Percentiles rank a stretch among this genome's conserved stretches.
These are phyloP conservation scores for Cercospora canescens DNA, from an alignment of 2,329 filamentous ascomycete genomes.

Conservation along the genomic window DNA sequence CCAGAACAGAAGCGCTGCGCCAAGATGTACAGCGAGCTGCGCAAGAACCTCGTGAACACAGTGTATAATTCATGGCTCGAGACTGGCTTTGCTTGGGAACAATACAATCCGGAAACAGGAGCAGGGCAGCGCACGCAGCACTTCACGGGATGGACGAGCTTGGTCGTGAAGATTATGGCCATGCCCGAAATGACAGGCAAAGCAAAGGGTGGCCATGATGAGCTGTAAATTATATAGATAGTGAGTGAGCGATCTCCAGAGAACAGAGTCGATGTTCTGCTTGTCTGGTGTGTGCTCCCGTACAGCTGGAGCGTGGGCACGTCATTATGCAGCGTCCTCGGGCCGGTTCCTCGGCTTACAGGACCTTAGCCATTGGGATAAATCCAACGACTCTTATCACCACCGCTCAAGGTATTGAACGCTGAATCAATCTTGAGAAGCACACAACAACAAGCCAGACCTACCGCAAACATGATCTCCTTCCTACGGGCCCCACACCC, in stretches of 20 bases:
- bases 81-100: conserved; percentile 97
- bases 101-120: conserved; percentile 93
- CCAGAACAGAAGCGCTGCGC: conserved; percentile 68
- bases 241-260: background rate
- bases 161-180: conserved; percentile 95
- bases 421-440: background rate
- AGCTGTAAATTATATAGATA: conserved; percentile 41
- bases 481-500: conserved; percentile 24
- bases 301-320: background rate
- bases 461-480: conserved; percentile 13
- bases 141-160: conserved; percentile 98
- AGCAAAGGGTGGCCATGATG: conserved; percentile 43
- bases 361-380: background rate
- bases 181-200: conserved; percentile 69
- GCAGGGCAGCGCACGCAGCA: conserved; percentile 94
- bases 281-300: background rate
- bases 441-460: background rate
- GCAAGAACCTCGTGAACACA: conserved; percentile 83
- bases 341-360: background rate
- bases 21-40: conserved; percentile 73
- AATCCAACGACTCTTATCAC: background rate
- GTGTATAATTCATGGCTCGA: conserved; percentile 85
- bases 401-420: background rate
- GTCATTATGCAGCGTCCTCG: background rate
- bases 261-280: background rate